Base-by-base conservation (phyloP, 1,139 yeast species). In the Torulaspora pretoriensis region DNA sequence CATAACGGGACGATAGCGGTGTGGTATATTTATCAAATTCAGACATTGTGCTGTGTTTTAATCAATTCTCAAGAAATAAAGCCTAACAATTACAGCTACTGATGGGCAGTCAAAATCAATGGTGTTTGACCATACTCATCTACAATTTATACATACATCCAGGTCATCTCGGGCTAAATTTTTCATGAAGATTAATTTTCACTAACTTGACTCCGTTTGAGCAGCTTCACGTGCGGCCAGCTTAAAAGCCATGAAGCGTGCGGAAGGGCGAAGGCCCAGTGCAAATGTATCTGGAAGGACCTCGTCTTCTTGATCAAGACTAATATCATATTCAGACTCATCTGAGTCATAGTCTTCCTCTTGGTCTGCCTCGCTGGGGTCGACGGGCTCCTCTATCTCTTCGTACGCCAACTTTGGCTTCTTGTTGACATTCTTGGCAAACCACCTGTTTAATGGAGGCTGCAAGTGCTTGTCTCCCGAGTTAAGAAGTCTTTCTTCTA, bases 1-100 rank as follows among this genome's bases (percentile, higher is more conserved):
- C 98, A 73, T 92, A 92, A 73, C 98, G 83, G 47, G 97, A 85
- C 47, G 97, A 88, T 56, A 92, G 74, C 38, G 98, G 98, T 24
- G 97, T 90, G 45, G 89, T 69, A 70, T 92, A 92, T 54, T 79
- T 77, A 67, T 86, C 95, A 72, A 71, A 67, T 52, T 71, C 70
- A 22, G 77, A 69, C 77, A 73, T 73, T 30, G 31, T 42, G 22
- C 22, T 19, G 22, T 2, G 2, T 4, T 19, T 7, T 19, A 19
- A 19, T 19, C 22, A 19, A 19, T 19, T 19, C 22, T 19, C 22
- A 19, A 19, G 22, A 19, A 19, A 6, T 19, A 4, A 19, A 19
- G 7, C 22, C 22, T 19, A 7, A 19, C 5, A 19, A 19, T 19
- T 19, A 3, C 4, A 19, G 7, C 22, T 13, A 29, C 22, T 29